A percentile compares a stretch with the other conserved stretches of the same genome.
These are phyloP conservation scores for Talaromyces sp. DNA, from an alignment of 2,329 filamentous ascomycete species.

Conservation along the genomic window DNA sequence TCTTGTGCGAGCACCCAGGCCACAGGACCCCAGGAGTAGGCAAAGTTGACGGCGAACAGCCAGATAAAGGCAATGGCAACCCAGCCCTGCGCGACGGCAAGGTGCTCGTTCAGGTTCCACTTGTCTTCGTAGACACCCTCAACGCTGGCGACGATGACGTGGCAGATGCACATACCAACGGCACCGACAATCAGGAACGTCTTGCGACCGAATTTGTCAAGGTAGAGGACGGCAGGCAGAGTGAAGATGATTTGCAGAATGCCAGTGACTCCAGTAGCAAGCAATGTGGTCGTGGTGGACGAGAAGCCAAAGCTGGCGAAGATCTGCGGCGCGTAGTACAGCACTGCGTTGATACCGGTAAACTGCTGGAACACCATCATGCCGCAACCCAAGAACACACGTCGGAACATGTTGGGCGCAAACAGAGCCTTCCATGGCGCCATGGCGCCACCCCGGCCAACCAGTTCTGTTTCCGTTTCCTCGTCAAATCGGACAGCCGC, in stretches of 20 bases:
- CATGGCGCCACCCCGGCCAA: conserved; percentile 55
- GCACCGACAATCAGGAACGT: conserved; percentile 43
- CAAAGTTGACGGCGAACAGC: conserved; percentile 50
- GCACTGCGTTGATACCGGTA: conserved; percentile 39
- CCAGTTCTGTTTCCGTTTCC: conserved; percentile 32
- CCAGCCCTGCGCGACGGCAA: conserved; percentile 55
- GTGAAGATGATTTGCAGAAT: conserved; percentile 31
- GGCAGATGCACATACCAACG: conserved; percentile 64
- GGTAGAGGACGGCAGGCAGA: conserved; percentile 29
- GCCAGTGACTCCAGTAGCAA: conserved; percentile 25
- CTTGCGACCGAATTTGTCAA: conserved; percentile 34
- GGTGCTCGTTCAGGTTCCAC: conserved; percentile 47
- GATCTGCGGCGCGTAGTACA: conserved; percentile 24
- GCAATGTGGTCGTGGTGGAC: conserved; percentile 19
- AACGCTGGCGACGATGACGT: conserved; percentile 57
- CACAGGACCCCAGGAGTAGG: conserved; percentile 34
- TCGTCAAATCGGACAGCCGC: conserved; percentile 70
- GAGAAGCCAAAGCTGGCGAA: conserved; percentile 20
- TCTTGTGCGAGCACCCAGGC: conserved; percentile 49
- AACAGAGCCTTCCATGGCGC: conserved; percentile 57
- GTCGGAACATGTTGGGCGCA: conserved; percentile 55
- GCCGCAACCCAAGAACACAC: conserved; percentile 46
- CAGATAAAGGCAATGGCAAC: conserved; percentile 54
- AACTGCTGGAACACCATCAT: conserved; percentile 20
- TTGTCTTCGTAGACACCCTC: conserved; percentile 47